Conservation (phyloP, 2,329 filamentous ascomycete genomes). For the Botrytis porri region DNA sequence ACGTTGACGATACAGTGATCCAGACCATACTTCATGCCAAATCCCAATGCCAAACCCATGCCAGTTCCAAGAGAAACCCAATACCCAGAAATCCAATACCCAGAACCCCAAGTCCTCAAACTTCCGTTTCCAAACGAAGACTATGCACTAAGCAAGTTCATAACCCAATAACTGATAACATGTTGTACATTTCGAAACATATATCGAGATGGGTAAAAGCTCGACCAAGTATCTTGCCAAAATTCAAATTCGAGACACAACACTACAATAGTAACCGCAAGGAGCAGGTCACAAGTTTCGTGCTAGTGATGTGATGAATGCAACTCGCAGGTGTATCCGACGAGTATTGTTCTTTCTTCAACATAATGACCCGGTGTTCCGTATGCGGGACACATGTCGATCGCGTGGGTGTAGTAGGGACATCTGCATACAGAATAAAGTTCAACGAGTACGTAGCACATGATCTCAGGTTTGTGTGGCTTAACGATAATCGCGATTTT, state of each 20-base stretch:
- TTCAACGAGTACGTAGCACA: conserved; percentile 69
- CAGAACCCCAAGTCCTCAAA: background rate
- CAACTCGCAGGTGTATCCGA: conserved; percentile 59
- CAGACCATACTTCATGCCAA: background rate
- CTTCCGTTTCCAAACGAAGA: background rate
- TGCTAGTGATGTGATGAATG: conserved; percentile 8
- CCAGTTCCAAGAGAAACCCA: background rate
- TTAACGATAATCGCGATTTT: background rate
- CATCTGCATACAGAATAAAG: conserved; percentile 70
- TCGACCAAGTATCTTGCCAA: background rate
- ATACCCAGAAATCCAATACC: background rate
- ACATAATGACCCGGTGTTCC: conserved; percentile 59
- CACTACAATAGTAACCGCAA: background rate
- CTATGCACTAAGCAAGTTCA: background rate
- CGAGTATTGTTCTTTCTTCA: conserved; percentile 65
- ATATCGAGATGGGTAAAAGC: background rate
- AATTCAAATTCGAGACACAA: background rate
- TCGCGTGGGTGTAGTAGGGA: conserved; percentile 64
- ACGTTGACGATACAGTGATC: background rate
- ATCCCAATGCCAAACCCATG: background rate
- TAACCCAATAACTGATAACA: background rate
- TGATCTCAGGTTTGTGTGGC: conserved; percentile 38
- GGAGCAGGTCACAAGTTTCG: background rate
- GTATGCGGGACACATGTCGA: conserved; percentile 64
- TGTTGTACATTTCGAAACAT: background rate